Percentiles rank a stretch among this genome's conserved stretches.
phyloP scores from a whole-genome alignment of 2,329 filamentous ascomycete genomes.

The Cladorrhinum sp. region DNA sequence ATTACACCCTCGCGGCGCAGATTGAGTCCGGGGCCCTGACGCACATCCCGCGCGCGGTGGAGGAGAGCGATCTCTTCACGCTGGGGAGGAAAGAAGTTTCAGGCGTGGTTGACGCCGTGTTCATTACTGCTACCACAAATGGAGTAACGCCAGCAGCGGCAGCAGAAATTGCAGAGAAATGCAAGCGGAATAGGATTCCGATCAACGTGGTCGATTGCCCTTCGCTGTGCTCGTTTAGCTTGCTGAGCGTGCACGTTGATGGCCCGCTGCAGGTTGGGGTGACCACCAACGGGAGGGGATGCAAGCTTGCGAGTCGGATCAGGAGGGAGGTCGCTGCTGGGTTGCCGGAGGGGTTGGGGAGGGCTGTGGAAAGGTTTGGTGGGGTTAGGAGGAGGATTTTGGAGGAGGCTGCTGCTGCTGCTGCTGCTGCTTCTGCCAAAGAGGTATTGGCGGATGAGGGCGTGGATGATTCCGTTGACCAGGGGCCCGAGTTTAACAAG shows the following conservation, averaged over 20 bases:
- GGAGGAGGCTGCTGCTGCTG: constrained; percentile 59
- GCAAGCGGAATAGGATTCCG: constrained; percentile 77
- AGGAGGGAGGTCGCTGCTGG: constrained; percentile 81
- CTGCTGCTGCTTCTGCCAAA: constrained; percentile 28
- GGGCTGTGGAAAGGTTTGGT: constrained; percentile 74
- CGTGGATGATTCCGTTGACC: constrained; percentile 63
- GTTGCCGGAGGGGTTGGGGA: constrained; percentile 71
- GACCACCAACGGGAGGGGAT: constrained; percentile 91
- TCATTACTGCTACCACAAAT: constrained; percentile 58
- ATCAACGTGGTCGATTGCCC: constrained; percentile 90
- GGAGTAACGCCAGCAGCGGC: constrained; percentile 31
- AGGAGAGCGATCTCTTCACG: constrained; percentile 67
- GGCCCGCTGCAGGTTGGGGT: constrained; percentile 93
- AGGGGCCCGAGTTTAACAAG: constrained; percentile 79
- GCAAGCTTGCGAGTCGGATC: constrained; percentile 87
- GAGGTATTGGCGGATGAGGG: constrained; percentile 34
- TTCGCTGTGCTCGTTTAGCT: constrained; percentile 80
- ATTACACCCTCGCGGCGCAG: constrained; percentile 57
- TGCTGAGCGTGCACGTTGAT: constrained; percentile 85
- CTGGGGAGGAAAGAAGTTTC: constrained; percentile 79
- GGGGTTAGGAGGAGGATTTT: constrained; percentile 67
- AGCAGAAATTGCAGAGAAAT: constrained; percentile 60
- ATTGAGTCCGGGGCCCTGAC: constrained; percentile 64
- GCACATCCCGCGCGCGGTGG: constrained; percentile 65
- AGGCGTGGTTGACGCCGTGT: constrained; percentile 82